A percentile compares a stretch with the other conserved stretches of the same genome.
Evolutionary conservation across 371 early-diverging fungal species (phyloP).

Genomic region (Umbelopsis sp.): DNA sequence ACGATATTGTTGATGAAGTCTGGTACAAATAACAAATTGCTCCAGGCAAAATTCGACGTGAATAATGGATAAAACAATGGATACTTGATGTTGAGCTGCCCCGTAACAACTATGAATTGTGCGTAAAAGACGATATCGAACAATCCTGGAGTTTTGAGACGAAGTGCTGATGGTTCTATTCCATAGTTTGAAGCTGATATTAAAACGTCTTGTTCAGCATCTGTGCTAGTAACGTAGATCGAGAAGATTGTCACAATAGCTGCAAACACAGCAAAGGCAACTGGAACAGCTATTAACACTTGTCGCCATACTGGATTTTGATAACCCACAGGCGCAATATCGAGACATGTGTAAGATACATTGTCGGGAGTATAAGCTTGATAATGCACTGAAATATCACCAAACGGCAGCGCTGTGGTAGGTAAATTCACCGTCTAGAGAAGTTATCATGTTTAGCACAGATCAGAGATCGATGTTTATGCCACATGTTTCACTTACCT

Average conservation of each 20-base stretch:
- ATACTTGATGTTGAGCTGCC: conserved; percentile 54
- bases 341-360: conserved; percentile 41
- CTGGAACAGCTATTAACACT: conserved; percentile 46
- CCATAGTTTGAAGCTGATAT: conserved; percentile 57
- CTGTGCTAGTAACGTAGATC: conserved; percentile 44
- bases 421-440: conserved; percentile 26
- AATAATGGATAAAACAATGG: conserved; percentile 57
- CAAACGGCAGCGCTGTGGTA: conserved; percentile 33
- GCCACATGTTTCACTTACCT: conserved; percentile 22
- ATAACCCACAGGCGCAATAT: conserved; percentile 52
- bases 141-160: conserved; percentile 59
- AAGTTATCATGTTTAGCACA: neutral
- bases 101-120: conserved; percentile 56
- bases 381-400: conserved; percentile 42
- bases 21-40: conserved; percentile 43
- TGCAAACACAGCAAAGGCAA: conserved; percentile 47
- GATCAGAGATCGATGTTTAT: neutral
- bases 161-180: conserved; percentile 48
- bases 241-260: conserved; percentile 39
- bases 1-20: conserved; percentile 27
- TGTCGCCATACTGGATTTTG: conserved; percentile 45
- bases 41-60: conserved; percentile 61
- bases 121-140: conserved; percentile 58
- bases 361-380: conserved; percentile 35
- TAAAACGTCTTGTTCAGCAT: conserved; percentile 46